These are phyloP conservation scores for Geotrichum australiense DNA, from an alignment of 1,139 yeast species.

Conservation along the genomic window DNA sequence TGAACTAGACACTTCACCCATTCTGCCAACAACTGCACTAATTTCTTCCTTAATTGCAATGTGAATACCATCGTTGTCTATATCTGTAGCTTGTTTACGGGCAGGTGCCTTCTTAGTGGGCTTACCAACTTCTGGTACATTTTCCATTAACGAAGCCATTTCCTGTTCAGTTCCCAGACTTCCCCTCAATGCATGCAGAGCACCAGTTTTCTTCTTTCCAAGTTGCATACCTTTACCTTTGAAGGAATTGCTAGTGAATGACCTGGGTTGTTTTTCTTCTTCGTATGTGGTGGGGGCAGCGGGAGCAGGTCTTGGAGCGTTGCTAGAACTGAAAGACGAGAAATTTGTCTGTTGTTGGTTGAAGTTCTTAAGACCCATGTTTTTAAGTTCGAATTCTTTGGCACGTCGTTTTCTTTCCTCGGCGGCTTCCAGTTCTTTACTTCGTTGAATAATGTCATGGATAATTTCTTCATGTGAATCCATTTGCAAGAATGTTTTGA, in stretches of 20 bases:
- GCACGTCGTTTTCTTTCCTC: slow-evolving; percentile 97
- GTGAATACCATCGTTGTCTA: slow-evolving; percentile 65
- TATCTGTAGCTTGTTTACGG: slow-evolving; percentile 23
- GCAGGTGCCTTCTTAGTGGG: slow-evolving; percentile 17
- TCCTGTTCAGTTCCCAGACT: slow-evolving; percentile 28
- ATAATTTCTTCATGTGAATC: slow-evolving; percentile 98
- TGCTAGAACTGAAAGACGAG: slow-evolving; percentile 11
- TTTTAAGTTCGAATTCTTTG: slow-evolving; percentile 64
- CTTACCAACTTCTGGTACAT: slow-evolving; percentile 18
- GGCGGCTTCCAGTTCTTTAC: slow-evolving; percentile 93
- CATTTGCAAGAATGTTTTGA: slow-evolving; percentile 89
- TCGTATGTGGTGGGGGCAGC: slow-evolving; percentile 10
- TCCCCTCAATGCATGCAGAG: slow-evolving; percentile 40
- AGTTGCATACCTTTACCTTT: slow-evolving; percentile 75
- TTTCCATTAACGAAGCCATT: slow-evolving; percentile 29
- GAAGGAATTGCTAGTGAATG: slow-evolving; percentile 31
- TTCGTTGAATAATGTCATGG: slow-evolving; percentile 94
- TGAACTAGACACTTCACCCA: slow-evolving; percentile 65
- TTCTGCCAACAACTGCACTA: slow-evolving; percentile 72
- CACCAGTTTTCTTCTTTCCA: slow-evolving; percentile 52
- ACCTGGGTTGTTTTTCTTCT: slow-evolving; percentile 17
- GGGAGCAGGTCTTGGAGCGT: slow-evolving; percentile 3
- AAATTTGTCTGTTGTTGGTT: slow-evolving; percentile 15
- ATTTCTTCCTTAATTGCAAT: slow-evolving; percentile 72
- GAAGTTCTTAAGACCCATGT: slow-evolving; percentile 11